Evolutionary conservation across 2,329 filamentous ascomycete genomes (phyloP), one percentile per base, ranked within the genome.

Genomic region (Penicillium hesseltinei): DNA sequence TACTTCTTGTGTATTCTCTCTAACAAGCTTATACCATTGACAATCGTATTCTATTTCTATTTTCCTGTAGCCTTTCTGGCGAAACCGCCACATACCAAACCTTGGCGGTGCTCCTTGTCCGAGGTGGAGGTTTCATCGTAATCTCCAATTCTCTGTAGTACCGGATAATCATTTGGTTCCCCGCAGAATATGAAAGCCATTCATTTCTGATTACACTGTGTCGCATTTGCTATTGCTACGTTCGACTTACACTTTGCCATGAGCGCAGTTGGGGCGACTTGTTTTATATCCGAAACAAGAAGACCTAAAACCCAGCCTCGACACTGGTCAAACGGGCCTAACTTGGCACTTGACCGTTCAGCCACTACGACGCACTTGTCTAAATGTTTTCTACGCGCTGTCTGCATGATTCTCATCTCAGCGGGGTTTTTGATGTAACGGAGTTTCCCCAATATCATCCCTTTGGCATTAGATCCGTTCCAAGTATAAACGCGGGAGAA

Each of bases 311-410:
- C 29, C 3, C 42, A 25, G 23, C 2, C 31, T 48, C 23, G 33
- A 15, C 23, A 19, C 8, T 23, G 3, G 13, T 17, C 17, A 19
- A 15, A 4, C 15, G 13, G 42, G 43, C 13, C n/a, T 27, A 13
- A 19, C 3, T 4, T 15, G 4, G 3, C 2, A 27, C 2, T 15
- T 47, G 8, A 21, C 19, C 31, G 1, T 15, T 8, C 33, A 36
- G 8, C 29, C 17, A 15, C 9, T 17, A 66, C 54, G 61, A 68
- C 73, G 60, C 67, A 65, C 53, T 62, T 69, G 33, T 65, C 68
- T 44, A 69, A 64, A 48, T 67, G 66, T 46, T 71, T 74, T 23
- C 59, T 71, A 73, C 51, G 62, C 61, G 42, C 60, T 74, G 27
- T 70, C 64, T 68, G 67, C 44, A 68, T 65, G 36, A 70, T 74